phyloP scores from a whole-genome alignment of 305 asterid species.

The Rubia balearica region DNA sequence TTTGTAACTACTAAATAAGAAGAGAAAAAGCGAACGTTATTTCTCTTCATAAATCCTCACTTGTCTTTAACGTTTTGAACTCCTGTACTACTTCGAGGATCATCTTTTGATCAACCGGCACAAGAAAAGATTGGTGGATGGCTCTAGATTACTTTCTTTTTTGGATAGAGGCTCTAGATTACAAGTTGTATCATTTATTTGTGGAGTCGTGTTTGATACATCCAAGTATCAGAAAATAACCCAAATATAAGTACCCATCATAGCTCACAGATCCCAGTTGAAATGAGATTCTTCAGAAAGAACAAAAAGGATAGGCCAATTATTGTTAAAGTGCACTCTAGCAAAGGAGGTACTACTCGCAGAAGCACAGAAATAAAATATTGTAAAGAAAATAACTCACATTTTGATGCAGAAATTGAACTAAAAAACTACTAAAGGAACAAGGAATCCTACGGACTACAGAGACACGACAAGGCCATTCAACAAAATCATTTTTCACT shows the following conservation, averaged over 20 bases:
- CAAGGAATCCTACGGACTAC: neutral
- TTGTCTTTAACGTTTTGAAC: neutral
- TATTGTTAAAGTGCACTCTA: neutral
- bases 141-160: neutral
- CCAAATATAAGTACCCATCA: neutral
- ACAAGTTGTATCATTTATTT: too few species aligned
- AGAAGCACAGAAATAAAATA: neutral
- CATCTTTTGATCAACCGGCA: slow-evolving; percentile 7
- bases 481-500: neutral
- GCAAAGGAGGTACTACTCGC: neutral
- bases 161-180: too few species aligned
- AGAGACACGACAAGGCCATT: neutral
- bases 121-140: neutral
- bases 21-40: neutral
- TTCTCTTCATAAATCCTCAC: neutral
- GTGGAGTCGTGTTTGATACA: too few species aligned
- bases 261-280: neutral
- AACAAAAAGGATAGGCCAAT: neutral
- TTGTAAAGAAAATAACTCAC: neutral
- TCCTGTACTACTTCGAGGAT: neutral
- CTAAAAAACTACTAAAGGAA: neutral
- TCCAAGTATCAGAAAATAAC: too few species aligned
- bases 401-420: neutral
- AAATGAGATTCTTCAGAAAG: neutral
- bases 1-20: too few species aligned